phyloP scores from a whole-genome alignment of 805 yeast genomes.

The Suhomyces prunicola region DNA sequence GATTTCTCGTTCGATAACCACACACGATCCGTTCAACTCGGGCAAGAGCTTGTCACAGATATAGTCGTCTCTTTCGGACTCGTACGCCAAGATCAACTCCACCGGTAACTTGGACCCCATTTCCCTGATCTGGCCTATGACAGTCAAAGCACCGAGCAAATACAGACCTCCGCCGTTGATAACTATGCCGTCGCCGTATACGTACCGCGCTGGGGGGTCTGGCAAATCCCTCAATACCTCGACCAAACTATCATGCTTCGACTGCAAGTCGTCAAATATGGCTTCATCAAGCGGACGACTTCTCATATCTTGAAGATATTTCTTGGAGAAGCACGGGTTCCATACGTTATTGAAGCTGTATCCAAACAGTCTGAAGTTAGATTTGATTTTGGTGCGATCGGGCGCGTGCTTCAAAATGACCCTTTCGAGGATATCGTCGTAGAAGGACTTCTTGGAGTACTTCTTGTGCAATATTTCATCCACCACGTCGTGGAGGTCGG shows the following conservation, averaged over 20 bases:
- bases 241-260: constrained; percentile 25
- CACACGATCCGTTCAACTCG: constrained; percentile 30
- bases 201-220: constrained; percentile 22
- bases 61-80: constrained; percentile 30
- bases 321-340: constrained; percentile 8
- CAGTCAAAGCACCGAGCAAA: constrained; percentile 33
- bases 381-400: background rate
- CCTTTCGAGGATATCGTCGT: constrained; percentile 6
- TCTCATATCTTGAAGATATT: constrained; percentile 3
- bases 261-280: constrained; percentile 19
- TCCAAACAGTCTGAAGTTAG: constrained; percentile 3
- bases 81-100: constrained; percentile 34
- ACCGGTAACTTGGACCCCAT: constrained; percentile 35
- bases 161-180: constrained; percentile 37
- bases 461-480: constrained; percentile 3
- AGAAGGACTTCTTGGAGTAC: constrained; percentile 7
- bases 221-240: constrained; percentile 18
- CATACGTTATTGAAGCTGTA: constrained; percentile 8
- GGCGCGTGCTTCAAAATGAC: constrained; percentile 8
- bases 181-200: constrained; percentile 41
- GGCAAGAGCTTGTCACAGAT: constrained; percentile 34
- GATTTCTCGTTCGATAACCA: constrained; percentile 36
- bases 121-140: constrained; percentile 31
- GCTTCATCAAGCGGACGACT: constrained; percentile 6
- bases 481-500: background rate